phyloP scores from a whole-genome alignment of 192 early-diverging fungal species.

The Coemansia sp. region DNA sequence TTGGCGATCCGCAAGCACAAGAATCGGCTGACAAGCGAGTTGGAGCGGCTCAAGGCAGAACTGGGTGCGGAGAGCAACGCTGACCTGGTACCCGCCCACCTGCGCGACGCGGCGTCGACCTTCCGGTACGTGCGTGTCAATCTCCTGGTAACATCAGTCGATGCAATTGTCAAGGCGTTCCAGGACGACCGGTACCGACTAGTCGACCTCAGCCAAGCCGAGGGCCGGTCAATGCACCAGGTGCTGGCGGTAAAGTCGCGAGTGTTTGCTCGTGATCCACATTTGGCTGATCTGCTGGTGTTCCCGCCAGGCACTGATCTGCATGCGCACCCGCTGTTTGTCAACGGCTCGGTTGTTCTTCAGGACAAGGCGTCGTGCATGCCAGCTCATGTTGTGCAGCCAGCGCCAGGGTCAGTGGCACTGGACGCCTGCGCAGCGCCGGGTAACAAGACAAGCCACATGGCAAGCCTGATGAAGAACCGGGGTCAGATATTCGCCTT shows the following conservation, averaged over 20 bases:
- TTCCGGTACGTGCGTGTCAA: conserved; percentile 93
- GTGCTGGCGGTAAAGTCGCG: conserved; percentile 24
- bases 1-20: conserved; percentile 70
- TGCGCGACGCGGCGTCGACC: conserved; percentile 58
- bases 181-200: conserved; percentile 62
- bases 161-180: conserved; percentile 69
- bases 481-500: conserved; percentile 89
- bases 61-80: conserved; percentile 65
- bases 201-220: conserved; percentile 23
- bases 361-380: conserved; percentile 98
- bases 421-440: conserved; percentile 98
- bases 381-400: conserved; percentile 82
- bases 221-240: conserved; percentile 1
- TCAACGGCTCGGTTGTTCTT: conserved; percentile 81
- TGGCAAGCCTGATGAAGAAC: conserved; percentile 88
- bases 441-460: conserved; percentile 97
- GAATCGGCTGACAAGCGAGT: conserved; percentile 70
- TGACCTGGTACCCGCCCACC: conserved; percentile 70
- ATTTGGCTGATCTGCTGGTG: conserved; percentile 82
- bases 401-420: conserved; percentile 60
- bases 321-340: conserved; percentile 78
- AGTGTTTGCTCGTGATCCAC: conserved; percentile 62
- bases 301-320: conserved; percentile 89
- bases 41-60: conserved; percentile 80
- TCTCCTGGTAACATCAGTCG: conserved; percentile 70